Base-by-base conservation (phyloP, 768 basidiomycete genomes). In the Antrodiella citrinella region DNA sequence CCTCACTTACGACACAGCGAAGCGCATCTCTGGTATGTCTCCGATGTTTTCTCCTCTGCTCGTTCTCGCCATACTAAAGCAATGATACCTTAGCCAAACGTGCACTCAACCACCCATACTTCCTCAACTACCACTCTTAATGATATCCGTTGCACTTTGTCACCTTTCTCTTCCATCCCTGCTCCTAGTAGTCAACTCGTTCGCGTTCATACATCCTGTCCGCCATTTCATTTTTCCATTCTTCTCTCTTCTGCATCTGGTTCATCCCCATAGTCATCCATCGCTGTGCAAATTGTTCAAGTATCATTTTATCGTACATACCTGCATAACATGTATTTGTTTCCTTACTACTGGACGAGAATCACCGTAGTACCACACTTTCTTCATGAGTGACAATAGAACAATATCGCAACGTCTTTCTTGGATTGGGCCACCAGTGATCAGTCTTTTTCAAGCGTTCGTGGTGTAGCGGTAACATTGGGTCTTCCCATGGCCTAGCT, bases 381-480 rank as follows among this genome's bases (percentile, higher is more conserved):
- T 35, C 15, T 15, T 35, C 15, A 15, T 35, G 30, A 7, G 30
- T 35, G 30, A 35, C 30, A 35, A 35, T 35, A 35, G 30, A 35
- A 7, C 30, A 35, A 35, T 15, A 15, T 7, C 30, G n/a, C n/a
- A n/a, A n/a, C 30, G 30, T 15, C 30, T 35, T 7, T 35, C 30
- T 7, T 15, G 30, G 15, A 35, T 7, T 35, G 30, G n/a, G n/a
- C n/a, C n/a, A n/a, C 30, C 30, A 35, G 30, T 15, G 15, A 15
- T 35, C 30, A 7, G 30, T 35, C 30, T 7, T 7, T 35, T 7
- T 7, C 30, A 35, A 35, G 66, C 67, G 62, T 61, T 55, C 54
- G 60, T 84, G 80, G 82, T 83, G 82, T 84, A 85, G 69, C 77
- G 83, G 83, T 84, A 84, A 85, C 84, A 84, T 86, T 82, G 81